Conservation (phyloP, 306 rosid genomes). For the Malus sieversii region DNA sequence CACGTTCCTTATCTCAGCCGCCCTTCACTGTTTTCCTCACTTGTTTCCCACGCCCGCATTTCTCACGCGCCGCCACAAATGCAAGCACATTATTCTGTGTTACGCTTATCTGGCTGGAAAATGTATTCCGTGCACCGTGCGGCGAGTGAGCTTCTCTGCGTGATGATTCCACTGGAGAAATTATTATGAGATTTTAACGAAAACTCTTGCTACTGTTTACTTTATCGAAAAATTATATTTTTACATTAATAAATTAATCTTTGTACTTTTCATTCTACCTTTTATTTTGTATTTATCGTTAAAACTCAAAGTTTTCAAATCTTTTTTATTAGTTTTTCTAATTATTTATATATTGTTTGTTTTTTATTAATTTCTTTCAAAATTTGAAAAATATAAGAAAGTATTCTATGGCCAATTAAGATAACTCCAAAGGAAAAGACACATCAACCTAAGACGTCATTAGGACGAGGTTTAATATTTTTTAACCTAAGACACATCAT, state of each 20-base stretch:
- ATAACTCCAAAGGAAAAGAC: neutral
- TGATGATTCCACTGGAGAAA: neutral
- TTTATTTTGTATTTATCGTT: no score
- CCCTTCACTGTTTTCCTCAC: constrained; percentile 37
- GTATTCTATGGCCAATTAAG: neutral
- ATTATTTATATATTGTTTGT: neutral
- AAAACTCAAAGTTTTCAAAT: no score
- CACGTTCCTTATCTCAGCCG: constrained; percentile 37
- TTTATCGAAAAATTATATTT: no score
- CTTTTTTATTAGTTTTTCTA: no score
- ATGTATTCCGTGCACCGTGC: neutral
- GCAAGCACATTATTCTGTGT: neutral
- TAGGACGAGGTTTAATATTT: neutral
- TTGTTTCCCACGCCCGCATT: constrained; percentile 19
- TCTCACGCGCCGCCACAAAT: neutral
- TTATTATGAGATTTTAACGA: no score
- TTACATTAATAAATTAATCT: no score
- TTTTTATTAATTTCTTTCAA: neutral
- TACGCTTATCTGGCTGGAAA: neutral
- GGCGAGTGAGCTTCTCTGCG: neutral
- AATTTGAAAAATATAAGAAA: neutral
- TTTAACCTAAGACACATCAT: neutral
- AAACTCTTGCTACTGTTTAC: no score
- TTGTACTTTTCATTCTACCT: no score
- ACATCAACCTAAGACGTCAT: neutral